Base-by-base conservation (phyloP, 768 basidiomycete species). In the Tricholomella constricta region DNA sequence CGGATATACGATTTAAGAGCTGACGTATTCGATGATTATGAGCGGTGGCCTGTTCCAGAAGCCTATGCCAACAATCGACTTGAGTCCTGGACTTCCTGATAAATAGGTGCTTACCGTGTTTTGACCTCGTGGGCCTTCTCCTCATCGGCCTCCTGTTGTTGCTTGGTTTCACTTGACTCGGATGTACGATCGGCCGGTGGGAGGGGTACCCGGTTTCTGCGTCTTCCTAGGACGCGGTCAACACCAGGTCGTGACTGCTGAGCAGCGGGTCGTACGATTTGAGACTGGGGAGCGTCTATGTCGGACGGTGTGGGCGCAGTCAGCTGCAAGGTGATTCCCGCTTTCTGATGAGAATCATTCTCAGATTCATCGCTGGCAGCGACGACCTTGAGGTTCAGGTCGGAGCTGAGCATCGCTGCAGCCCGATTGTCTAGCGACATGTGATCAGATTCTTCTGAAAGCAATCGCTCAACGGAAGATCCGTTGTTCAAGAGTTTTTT, bases 21-120 rank as follows among this genome's bases (percentile, higher is more conserved):
- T 88, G 84, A 29, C 89, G 81, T 34, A 86, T 82, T 48, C 83
- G 76, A 51, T 83, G 78, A 55, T 92, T 92, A 60, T 88, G 83
- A 11, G 74, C 67, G 47, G 72, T 72, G 10, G 81, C 68, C 44
- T 85, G 81, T 46, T 84, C 82, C 25, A 92, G 69, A 14, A 86
- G 70, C 50, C 89, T 91, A 59, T 1, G 50, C 23, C 35, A 44
- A 23, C 35, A 56, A 23, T 27, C 35, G 29, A 37, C 48, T 31
- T 11, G 26, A 51, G 15, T n/a, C 7, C 26, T 40, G 32, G 37
- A 40, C 19, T 29, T 22, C 23, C 17, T 40, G 17, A 54, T 34
- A 37, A 38, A 38, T n/a, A 27, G 17, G 17, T 22, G 72, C 79
- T 49, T 64, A 86, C 85, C 76, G 71, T 53, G 76, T 62, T 64